Evolutionary conservation across 345 rosid genomes (phyloP), one percentile per base, ranked within the genome.

Genomic region (Ceriops decandra): DNA sequence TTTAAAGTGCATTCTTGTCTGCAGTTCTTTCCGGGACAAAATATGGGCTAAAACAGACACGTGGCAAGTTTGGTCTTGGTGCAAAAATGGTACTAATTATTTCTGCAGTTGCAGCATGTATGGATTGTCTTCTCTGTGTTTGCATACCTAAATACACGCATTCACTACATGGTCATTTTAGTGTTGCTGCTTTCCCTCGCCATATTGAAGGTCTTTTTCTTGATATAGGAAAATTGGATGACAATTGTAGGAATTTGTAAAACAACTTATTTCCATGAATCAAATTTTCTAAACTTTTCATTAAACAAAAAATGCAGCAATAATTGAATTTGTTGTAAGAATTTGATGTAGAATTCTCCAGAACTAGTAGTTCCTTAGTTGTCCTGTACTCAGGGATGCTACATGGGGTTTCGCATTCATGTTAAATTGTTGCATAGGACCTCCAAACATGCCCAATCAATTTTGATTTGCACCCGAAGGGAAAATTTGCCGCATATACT

Each of bases 61-160:
- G 97, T 70, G 98, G 98, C 63, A 93, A 93, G 82, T 93, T 93
- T 83, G 98, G 98, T 74, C 90, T 93, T 72, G 98, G 97, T 59
- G 98, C 98, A 66, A 93, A 93, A 84, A 91, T 93, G 98, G 98
- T 93, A 86, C 71, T 51, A 47, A 26, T 57, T 28, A 28, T 76
- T 38, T 38, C 47, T 63, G 52, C 52, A 42, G 30, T 59, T 62
- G 9, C 59, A 13, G 5, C 54, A 33, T 76, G n/a, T 60, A 15
- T 62, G 36, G 13, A 21, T 58, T 71, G 74, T 30, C 35, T 66
- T 62, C 61, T 26, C 42, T 61, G 60, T 60, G 35, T 26, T 33
- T 62, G 49, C 67, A 57, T 38, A 33, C 36, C 7, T 65, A 31
- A 31, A 27, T n/a, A 5, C 47, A 27, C 33, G 28, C 20, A 3